Conservation (phyloP, 331 rosid species). For the Telfairia occidentalis region DNA sequence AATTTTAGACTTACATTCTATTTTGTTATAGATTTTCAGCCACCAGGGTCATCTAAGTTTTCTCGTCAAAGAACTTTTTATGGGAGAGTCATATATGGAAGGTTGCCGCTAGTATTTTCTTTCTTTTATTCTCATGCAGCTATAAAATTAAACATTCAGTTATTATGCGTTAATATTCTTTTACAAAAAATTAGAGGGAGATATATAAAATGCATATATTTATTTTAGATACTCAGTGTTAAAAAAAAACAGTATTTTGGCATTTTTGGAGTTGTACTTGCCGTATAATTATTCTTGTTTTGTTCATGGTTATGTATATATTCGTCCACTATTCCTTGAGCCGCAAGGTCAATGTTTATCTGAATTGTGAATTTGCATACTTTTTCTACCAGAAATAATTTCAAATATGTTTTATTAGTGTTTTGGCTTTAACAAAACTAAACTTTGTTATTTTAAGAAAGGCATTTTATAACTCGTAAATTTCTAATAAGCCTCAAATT, state of each 20-base stretch:
- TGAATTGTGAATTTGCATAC: neutral
- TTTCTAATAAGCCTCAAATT: no score
- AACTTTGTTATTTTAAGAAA: neutral
- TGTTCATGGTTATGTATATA: neutral
- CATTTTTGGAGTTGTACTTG: neutral
- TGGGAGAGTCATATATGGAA: neutral
- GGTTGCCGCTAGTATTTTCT: neutral
- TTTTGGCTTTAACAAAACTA: neutral
- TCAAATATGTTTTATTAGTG: neutral
- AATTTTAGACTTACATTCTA: neutral
- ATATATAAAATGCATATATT: neutral
- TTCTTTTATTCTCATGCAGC: neutral
- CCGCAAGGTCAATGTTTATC: neutral
- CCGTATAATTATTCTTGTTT: neutral
- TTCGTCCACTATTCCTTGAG: neutral
- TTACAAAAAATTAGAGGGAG: neutral
- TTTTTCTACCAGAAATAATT: neutral
- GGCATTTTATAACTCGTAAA: neutral
- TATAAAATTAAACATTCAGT: neutral
- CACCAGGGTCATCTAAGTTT: neutral
- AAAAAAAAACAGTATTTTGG: neutral
- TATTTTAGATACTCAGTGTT: neutral
- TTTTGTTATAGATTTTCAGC: neutral
- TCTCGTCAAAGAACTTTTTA: neutral
- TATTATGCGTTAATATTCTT: neutral